A percentile compares a stretch with the other conserved stretches of the same genome.
Evolutionary conservation across 1,139 yeast genomes (phyloP).

Genomic region (Torulaspora pretoriensis): DNA sequence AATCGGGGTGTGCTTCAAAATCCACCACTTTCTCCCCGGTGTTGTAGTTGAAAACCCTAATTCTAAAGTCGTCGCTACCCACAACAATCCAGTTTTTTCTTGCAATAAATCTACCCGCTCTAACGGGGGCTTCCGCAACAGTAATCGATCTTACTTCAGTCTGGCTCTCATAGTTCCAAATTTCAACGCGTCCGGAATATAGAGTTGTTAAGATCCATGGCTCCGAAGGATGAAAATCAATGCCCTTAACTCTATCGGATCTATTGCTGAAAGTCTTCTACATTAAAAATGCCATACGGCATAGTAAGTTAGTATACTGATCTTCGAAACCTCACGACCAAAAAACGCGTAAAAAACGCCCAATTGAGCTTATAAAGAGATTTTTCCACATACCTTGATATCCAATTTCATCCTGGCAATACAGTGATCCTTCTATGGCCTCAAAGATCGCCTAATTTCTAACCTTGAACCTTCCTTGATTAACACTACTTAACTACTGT

Average conservation of each 20-base stretch:
- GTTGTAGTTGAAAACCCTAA: constrained; percentile 89
- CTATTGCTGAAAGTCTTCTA: constrained; percentile 41
- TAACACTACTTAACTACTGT: constrained; percentile 10
- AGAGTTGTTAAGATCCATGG: constrained; percentile 92
- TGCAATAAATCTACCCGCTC: constrained; percentile 93
- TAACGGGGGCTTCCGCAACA: constrained; percentile 89
- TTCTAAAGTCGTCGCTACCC: constrained; percentile 92
- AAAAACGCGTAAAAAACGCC: background rate
- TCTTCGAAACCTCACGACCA: background rate
- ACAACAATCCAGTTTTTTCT: constrained; percentile 97
- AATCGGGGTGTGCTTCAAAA: constrained; percentile 98
- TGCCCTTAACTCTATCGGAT: constrained; percentile 94
- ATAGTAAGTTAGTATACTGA: background rate
- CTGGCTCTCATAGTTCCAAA: constrained; percentile 86
- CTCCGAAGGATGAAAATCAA: constrained; percentile 95
- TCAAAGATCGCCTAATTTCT: background rate
- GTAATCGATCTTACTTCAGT: constrained; percentile 66
- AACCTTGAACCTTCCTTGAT: background rate
- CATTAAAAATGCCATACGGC: background rate
- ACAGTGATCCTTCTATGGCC: constrained; percentile 10
- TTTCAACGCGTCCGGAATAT: constrained; percentile 77
- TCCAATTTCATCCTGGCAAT: constrained; percentile 29
- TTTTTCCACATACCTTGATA: constrained; percentile 27
- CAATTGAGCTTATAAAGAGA: constrained; percentile 1
- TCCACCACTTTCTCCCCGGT: constrained; percentile 92